These are phyloP conservation scores for Fagus sylvatica DNA, from an alignment of 306 rosid genomes.

Conservation along the genomic window DNA sequence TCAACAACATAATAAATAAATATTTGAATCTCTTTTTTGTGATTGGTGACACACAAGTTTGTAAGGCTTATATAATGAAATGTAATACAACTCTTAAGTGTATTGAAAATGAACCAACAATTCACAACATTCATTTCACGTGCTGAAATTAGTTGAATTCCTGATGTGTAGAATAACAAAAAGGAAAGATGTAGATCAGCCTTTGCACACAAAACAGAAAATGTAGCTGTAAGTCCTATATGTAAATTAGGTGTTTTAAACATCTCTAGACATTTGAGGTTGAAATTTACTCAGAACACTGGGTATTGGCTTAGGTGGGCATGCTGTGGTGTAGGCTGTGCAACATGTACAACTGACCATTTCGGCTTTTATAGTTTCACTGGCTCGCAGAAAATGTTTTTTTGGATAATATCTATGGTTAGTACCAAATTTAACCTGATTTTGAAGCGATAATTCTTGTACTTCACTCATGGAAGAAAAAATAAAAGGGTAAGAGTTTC, in stretches of 20 bases:
- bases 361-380: no score
- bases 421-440: neutral
- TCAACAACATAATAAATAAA: no score
- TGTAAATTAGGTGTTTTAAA: no score
- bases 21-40: no score
- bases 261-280: neutral
- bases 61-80: no score
- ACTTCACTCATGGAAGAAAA: neutral
- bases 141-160: neutral
- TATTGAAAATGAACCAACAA: constrained; percentile 8
- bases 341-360: neutral
- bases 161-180: neutral
- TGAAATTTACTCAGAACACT: neutral
- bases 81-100: no score
- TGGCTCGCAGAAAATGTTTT: no score
- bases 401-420: neutral
- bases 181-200: neutral
- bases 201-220: no score
- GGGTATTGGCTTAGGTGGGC: neutral
- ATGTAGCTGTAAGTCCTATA: no score
- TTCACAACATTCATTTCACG: neutral
- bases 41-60: no score
- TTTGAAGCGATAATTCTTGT: neutral
- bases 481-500: neutral
- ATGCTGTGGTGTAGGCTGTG: neutral